Evolutionary conservation across 768 basidiomycete species (phyloP).

Genomic region (Bullera alba): DNA sequence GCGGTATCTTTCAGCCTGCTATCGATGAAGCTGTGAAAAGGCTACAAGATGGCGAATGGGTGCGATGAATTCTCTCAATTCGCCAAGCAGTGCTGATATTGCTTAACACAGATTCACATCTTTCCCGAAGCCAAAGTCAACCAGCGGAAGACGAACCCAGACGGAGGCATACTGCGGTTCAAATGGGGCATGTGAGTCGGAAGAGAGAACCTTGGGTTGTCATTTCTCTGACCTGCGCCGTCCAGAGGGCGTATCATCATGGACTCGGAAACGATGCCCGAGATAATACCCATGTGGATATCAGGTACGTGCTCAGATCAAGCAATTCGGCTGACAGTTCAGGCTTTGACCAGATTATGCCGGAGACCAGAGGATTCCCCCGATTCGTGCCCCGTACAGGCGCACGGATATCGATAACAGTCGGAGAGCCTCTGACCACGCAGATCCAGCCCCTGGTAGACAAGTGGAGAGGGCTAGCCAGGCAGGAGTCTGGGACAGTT

Average conservation of each 20-base stretch:
- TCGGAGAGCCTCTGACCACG: conserved; percentile 63
- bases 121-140: conserved; percentile 85
- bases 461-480: conserved; percentile 32
- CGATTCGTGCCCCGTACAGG: conserved; percentile 61
- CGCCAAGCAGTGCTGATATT: background rate
- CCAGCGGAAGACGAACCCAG: conserved; percentile 51
- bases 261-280: conserved; percentile 59
- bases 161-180: conserved; percentile 59
- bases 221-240: background rate
- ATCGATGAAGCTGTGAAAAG: conserved; percentile 74
- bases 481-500: conserved; percentile 13
- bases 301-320: conserved; percentile 52
- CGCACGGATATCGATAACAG: conserved; percentile 63
- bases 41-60: conserved; percentile 79
- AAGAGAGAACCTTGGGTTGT: background rate
- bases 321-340: background rate
- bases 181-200: conserved; percentile 92
- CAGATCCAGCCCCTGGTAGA: conserved; percentile 38
- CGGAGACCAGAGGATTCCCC: conserved; percentile 70
- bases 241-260: conserved; percentile 74
- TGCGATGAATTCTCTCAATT: conserved; percentile 47
- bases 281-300: conserved; percentile 89
- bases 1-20: conserved; percentile 78
- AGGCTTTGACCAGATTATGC: conserved; percentile 87
- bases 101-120: conserved; percentile 65